Evolutionary conservation across 176 grass and related monocot genomes (phyloP), one percentile per base, ranked within the genome.

Genomic region (Aegilops sharonensis): DNA sequence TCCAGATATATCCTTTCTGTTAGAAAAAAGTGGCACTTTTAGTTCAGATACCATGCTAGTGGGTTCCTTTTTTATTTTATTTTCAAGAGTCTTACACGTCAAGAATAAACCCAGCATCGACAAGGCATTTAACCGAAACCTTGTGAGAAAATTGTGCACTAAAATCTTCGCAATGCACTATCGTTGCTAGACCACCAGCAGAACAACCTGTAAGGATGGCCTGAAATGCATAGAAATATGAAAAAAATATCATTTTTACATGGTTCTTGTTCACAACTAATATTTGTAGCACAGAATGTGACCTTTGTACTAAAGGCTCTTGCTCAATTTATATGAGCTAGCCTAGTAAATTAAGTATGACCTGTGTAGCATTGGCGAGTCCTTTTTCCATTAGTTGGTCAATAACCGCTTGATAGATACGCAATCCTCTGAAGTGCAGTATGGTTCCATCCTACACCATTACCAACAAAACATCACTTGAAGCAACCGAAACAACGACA

Each of bases 101-200:
- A 73, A 97, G 81, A 80, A 97, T 94, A 84, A 97, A 92, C 1
- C 92, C 95, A 86, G 86, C 95, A 80, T 97, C 92, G 66, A 85
- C 39, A 82, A 97, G 80, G 75, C 95, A 97, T 89, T 97, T 92
- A 67, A 89, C 89, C 63, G 25, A 84, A 48, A 90, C 57, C n/a
- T 82, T 56, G 6, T 64, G 79, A 48, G 88, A 76, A 17, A 97
- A 84, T 65, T 79, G 18, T 68, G 47, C 78, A 79, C 50, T 34
- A 63, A 94, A 97, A 76, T 97, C 85, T 68, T 94, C 89, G 68
- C 95, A 97, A 71, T 97, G 92, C 32, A 97, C 79, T 27, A 91
- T 61, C 5, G 89, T 74, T 50, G 95, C 89, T 70, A 92, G 87
- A 64, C 90, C 85, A 81, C 92, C 95, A 86, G 95, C 92, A 88